Evolutionary conservation across 2,329 filamentous ascomycete genomes (phyloP).

Genomic region (Exophiala calicioides): DNA sequence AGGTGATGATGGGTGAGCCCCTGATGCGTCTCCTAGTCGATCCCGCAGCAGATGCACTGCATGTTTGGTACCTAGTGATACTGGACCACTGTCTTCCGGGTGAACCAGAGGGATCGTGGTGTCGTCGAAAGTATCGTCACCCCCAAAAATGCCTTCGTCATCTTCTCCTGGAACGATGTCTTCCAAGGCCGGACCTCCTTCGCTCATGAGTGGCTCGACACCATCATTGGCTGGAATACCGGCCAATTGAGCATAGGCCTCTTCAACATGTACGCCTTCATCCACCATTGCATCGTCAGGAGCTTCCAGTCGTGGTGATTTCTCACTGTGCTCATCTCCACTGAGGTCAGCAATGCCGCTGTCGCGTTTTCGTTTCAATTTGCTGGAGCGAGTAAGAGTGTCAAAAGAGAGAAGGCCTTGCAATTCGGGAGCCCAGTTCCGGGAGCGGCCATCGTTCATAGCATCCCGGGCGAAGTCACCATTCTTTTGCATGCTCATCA

Average conservation of each 20-base stretch:
- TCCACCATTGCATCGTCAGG: conserved; percentile 63
- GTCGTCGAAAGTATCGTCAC: conserved; percentile 71
- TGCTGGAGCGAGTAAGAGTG: conserved; percentile 71
- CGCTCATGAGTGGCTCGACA: conserved; percentile 38
- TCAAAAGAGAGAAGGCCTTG: conserved; percentile 89
- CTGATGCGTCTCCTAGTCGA: conserved; percentile 73
- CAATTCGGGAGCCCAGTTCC: conserved; percentile 87
- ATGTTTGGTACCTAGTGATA: conserved; percentile 89
- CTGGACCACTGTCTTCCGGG: conserved; percentile 78
- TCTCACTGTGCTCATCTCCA: conserved; percentile 61
- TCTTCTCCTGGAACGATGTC: conserved; percentile 49
- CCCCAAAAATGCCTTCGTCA: conserved; percentile 46
- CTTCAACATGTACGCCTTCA: conserved; percentile 48
- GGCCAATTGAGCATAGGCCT: conserved; percentile 67
- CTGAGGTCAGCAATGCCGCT: conserved; percentile 76
- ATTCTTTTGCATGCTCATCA: conserved; percentile 89
- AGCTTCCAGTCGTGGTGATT: conserved; percentile 64
- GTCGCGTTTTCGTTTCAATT: conserved; percentile 92
- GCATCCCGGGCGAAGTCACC: conserved; percentile 88
- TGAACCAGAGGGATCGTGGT: conserved; percentile 74
- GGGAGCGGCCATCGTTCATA: conserved; percentile 75
- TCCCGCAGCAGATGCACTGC: conserved; percentile 93
- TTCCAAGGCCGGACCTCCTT: conserved; percentile 51
- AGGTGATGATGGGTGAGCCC: conserved; percentile 68
- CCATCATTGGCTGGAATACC: conserved; percentile 53